Percentiles rank a stretch among this genome's conserved stretches.
These are phyloP conservation scores for Anethum foeniculum DNA, from an alignment of 140 eudicot genomes.

Conservation along the genomic window DNA sequence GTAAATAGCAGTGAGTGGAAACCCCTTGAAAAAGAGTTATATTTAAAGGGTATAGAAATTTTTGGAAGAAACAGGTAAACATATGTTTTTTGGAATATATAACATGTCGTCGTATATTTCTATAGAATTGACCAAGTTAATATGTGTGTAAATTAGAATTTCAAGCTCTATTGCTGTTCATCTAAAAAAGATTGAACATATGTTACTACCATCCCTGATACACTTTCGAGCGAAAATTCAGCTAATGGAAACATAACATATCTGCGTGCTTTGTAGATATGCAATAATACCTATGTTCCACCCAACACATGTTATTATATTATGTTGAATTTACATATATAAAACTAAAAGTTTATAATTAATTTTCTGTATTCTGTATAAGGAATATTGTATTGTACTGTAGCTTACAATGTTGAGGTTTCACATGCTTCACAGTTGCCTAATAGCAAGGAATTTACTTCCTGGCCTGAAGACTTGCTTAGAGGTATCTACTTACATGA, in stretches of 20 bases:
- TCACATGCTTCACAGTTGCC: slow-evolving; percentile 60
- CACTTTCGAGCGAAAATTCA: neutral
- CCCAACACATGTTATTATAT: neutral
- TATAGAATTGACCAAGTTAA: neutral
- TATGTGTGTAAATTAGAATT: neutral
- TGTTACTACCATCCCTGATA: neutral
- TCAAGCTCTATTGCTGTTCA: neutral
- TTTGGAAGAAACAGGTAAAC: slow-evolving; percentile 90
- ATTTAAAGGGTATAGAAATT: slow-evolving; percentile 78
- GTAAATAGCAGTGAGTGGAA: slow-evolving; percentile 43
- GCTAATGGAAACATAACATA: neutral
- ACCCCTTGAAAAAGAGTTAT: slow-evolving; percentile 83
- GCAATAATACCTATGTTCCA: neutral
- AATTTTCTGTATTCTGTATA: neutral
- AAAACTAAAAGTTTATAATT: neutral
- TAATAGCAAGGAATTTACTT: slow-evolving; percentile 81
- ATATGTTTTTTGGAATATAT: neutral
- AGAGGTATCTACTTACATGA: slow-evolving; percentile 71
- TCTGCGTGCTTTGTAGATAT: neutral
- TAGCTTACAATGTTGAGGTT: slow-evolving; percentile 17
- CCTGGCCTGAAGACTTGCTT: slow-evolving; percentile 84
- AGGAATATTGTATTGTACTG: slow-evolving; percentile 1
- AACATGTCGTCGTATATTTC: neutral
- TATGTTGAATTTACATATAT: neutral
- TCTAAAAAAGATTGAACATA: neutral